Conservation (phyloP, 208 protist species). For the Leishmania tropica region DNA sequence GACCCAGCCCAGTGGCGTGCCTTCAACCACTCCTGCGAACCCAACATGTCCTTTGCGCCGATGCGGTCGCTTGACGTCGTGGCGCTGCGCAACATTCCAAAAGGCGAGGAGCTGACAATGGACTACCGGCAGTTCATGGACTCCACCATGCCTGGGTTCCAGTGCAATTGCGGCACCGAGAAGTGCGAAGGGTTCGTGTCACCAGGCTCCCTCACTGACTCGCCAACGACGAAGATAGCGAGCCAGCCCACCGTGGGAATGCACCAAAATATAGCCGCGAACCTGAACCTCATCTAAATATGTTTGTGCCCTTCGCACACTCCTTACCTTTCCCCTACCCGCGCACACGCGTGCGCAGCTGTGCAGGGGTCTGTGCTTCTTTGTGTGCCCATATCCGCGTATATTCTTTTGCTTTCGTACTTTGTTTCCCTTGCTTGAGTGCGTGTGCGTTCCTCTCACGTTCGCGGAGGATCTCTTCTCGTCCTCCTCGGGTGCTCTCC, state of each 20-base stretch:
- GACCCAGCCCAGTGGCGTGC: conserved; percentile 65
- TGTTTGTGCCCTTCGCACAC: too few species aligned
- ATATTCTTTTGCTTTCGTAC: neutral
- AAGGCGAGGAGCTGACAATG: conserved; percentile 88
- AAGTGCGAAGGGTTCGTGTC: conserved; percentile 57
- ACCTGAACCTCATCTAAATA: conserved; percentile 19
- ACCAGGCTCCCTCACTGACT: conserved; percentile 38
- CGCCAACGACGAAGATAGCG: conserved; percentile 13
- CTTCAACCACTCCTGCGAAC: conserved; percentile 87
- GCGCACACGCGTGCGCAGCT: neutral
- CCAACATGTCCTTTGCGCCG: conserved; percentile 77
- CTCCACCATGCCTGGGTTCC: conserved; percentile 70
- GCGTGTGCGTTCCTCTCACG: neutral
- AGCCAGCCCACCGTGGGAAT: conserved; percentile 4
- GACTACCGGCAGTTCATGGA: conserved; percentile 91
- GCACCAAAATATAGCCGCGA: conserved; percentile 14
- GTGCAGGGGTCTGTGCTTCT: neutral
- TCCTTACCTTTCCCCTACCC: neutral
- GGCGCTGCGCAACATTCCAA: conserved; percentile 71
- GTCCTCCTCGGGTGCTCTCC: too few species aligned
- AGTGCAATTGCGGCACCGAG: conserved; percentile 61
- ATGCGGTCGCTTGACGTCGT: conserved; percentile 70
- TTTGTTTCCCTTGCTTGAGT: neutral
- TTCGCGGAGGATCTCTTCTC: neutral
- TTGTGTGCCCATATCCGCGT: neutral